These are phyloP conservation scores for Anethum foeniculum DNA, from an alignment of 140 eudicot genomes.

Conservation along the genomic window DNA sequence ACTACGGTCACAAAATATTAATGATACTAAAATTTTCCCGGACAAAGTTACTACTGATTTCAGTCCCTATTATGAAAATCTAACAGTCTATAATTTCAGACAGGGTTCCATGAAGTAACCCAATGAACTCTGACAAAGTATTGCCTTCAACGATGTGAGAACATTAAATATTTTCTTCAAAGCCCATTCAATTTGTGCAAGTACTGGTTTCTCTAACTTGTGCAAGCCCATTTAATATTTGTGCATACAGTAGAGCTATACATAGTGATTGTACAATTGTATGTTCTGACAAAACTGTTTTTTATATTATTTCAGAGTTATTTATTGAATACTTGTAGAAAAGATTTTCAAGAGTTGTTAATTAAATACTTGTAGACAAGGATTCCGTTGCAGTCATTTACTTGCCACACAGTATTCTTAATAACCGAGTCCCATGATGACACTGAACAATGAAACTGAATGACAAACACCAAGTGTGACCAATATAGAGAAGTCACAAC, in stretches of 20 bases:
- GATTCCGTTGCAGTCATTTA: not conserved
- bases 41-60: not conserved
- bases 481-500: not conserved
- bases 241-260: not conserved
- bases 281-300: not conserved
- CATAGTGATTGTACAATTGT: not conserved
- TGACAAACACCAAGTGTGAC: not conserved
- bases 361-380: not conserved
- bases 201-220: not conserved
- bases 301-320: too few species aligned
- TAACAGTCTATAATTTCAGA: not conserved
- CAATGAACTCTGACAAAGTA: not conserved
- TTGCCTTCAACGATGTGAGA: not conserved
- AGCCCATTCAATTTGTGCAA: not conserved
- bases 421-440: not conserved
- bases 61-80: not conserved
- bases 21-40: not conserved
- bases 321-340: not conserved
- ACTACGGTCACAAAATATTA: not conserved
- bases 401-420: not conserved
- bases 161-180: not conserved
- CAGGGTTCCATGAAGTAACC: not conserved
- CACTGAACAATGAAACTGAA: not conserved
- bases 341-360: not conserved
- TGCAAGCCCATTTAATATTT: too few species aligned